Evolutionary conservation across 1,284 basidiomycete genomes (phyloP).

Genomic region (Cerrena zonata): DNA sequence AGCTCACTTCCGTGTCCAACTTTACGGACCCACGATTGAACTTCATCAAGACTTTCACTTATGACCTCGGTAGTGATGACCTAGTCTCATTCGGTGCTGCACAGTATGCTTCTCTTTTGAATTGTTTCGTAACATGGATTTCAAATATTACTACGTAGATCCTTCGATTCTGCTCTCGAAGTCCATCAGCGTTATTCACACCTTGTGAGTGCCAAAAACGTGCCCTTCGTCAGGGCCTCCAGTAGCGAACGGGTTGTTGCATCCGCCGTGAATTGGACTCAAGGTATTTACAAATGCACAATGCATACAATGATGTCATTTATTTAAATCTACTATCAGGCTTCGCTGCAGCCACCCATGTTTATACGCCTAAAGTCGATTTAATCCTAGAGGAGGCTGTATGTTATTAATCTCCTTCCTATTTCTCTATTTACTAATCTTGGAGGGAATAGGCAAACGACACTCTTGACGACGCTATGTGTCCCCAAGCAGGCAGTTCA

Average conservation of each 20-base stretch:
- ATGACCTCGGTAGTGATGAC: slow-evolving; percentile 53
- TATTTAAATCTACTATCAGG: slow-evolving; percentile 40
- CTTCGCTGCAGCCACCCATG: slow-evolving; percentile 31
- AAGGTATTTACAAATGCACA: slow-evolving; percentile 36
- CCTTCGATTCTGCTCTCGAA: slow-evolving; percentile 42
- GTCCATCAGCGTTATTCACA: slow-evolving; percentile 48
- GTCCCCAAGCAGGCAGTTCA: slow-evolving; percentile 50
- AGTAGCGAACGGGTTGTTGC: slow-evolving; percentile 57
- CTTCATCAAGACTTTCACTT: slow-evolving; percentile 59
- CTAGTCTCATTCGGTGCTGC: slow-evolving; percentile 65
- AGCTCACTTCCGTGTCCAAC: slow-evolving; percentile 42
- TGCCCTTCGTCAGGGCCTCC: slow-evolving; percentile 67
- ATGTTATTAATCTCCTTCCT: slow-evolving; percentile 27
- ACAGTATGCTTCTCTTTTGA: slow-evolving; percentile 50
- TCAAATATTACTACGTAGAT: slow-evolving; percentile 37
- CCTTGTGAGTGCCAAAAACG: slow-evolving; percentile 37
- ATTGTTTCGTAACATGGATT: not conserved
- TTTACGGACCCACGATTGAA: slow-evolving; percentile 45
- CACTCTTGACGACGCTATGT: slow-evolving; percentile 69
- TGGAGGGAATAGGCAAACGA: slow-evolving; percentile 47
- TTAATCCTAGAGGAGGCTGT: not conserved
- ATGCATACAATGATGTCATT: not conserved
- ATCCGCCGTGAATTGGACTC: slow-evolving; percentile 67
- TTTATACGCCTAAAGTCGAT: slow-evolving; percentile 7
- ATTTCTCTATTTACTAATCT: not conserved